phyloP scores from a whole-genome alignment of 306 rosid genomes.

The Cucumis melo region DNA sequence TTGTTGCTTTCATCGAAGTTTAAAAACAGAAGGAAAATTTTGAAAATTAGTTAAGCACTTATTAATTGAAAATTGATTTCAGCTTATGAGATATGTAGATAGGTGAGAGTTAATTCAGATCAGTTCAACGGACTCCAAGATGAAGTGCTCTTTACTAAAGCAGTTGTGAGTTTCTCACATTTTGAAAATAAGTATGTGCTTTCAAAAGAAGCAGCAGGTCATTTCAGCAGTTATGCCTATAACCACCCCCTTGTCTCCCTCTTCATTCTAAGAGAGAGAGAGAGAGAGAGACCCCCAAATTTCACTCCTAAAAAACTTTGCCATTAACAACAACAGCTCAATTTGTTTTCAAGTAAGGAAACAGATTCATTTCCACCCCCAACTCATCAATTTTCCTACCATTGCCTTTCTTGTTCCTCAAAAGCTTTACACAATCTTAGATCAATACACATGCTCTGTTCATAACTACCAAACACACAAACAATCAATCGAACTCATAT shows the following conservation, averaged over 20 bases:
- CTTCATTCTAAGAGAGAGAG: neutral
- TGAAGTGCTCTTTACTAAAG: neutral
- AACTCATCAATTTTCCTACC: neutral
- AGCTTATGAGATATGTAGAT: too few relatives aligned
- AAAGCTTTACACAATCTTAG: neutral
- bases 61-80: too few relatives aligned
- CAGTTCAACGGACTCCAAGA: too few relatives aligned
- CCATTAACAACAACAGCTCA: slow-evolving; percentile 2
- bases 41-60: too few relatives aligned
- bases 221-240: neutral
- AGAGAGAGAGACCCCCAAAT: too few relatives aligned
- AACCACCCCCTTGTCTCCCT: slow-evolving; percentile 4
- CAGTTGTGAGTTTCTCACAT: neutral
- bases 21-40: too few relatives aligned
- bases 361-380: neutral
- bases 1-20: too few relatives aligned
- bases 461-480: too few relatives aligned
- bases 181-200: neutral
- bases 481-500: neutral
- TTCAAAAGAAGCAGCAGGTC: neutral
- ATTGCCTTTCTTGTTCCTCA: neutral
- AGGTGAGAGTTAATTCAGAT: too few relatives aligned
- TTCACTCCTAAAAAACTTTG: neutral
- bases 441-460: too few relatives aligned
- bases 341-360: neutral